These are phyloP conservation scores for Metschnikowia drakensbergensis DNA, from an alignment of 805 yeast genomes.

Conservation along the genomic window DNA sequence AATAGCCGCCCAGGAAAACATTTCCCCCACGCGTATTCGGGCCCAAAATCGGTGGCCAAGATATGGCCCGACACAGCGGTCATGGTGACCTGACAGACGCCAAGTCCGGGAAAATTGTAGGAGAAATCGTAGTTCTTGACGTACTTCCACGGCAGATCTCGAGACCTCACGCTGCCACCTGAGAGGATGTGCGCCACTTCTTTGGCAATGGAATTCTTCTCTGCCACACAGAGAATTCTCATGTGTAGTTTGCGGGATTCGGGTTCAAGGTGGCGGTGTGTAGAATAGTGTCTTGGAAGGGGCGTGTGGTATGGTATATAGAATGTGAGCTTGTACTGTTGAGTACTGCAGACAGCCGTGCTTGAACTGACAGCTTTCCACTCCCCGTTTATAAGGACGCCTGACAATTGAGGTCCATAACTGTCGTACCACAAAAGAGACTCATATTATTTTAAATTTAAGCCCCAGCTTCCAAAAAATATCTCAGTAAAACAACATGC, in stretches of 20 bases:
- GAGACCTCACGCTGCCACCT: constrained; percentile 56
- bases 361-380: neutral
- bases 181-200: constrained; percentile 72
- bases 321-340: neutral
- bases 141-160: constrained; percentile 54
- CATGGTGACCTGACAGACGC: constrained; percentile 77
- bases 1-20: constrained; percentile 64
- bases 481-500: too few species aligned
- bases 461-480: too few species aligned
- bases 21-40: constrained; percentile 60
- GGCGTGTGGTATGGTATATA: neutral
- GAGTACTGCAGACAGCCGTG: neutral
- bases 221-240: constrained; percentile 92
- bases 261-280: neutral
- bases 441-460: too few species aligned
- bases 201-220: constrained; percentile 91
- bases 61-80: constrained; percentile 92
- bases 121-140: constrained; percentile 77
- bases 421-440: too few species aligned
- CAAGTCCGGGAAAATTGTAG: constrained; percentile 59
- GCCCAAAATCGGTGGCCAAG: constrained; percentile 59
- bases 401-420: too few species aligned
- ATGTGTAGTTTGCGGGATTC: constrained; percentile 28
- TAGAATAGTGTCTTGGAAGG: neutral
- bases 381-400: too few species aligned